Percentiles rank a stretch among this genome's conserved stretches.
These are phyloP conservation scores for Cladosporium colombiae DNA, from an alignment of 2,329 filamentous ascomycete species.

Conservation along the genomic window DNA sequence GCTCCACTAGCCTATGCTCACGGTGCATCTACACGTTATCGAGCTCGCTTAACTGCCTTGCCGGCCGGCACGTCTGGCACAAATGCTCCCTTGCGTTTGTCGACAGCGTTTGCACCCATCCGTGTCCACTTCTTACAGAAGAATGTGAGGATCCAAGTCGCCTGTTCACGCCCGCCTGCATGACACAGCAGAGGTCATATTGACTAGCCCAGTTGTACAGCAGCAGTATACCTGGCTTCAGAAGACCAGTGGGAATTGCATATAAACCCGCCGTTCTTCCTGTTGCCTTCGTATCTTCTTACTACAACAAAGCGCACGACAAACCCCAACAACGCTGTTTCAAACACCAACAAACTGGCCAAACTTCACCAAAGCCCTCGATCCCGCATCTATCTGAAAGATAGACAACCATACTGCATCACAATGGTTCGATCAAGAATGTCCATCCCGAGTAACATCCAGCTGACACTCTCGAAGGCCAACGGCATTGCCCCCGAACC, in stretches of 20 bases:
- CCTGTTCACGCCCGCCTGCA: background rate
- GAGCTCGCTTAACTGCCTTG: slow-evolving; percentile 12
- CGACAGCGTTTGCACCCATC: slow-evolving; percentile 1
- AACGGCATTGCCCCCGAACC: slow-evolving; percentile 11
- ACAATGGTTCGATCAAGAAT: slow-evolving; percentile 3
- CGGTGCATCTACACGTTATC: slow-evolving; percentile 4
- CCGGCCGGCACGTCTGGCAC: slow-evolving; percentile 13
- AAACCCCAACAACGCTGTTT: background rate
- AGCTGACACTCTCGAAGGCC: slow-evolving; percentile 7
- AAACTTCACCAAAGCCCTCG: slow-evolving; percentile 1
- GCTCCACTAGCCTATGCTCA: slow-evolving; percentile 6
- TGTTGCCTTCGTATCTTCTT: background rate
- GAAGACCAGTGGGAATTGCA: background rate
- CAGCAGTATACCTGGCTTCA: background rate
- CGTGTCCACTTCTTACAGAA: slow-evolving; percentile 10
- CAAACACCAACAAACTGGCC: slow-evolving; percentile 11
- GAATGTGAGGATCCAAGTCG: slow-evolving; percentile 10
- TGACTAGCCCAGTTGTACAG: slow-evolving; percentile 1
- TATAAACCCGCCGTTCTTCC: slow-evolving; percentile 10
- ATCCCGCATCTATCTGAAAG: slow-evolving; percentile 10
- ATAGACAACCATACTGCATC: background rate
- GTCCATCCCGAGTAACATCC: background rate
- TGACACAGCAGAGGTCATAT: slow-evolving; percentile 16
- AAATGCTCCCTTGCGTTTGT: slow-evolving; percentile 13
- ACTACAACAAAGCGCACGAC: background rate